Base-by-base conservation (phyloP, 768 basidiomycete genomes). In the Auriscalpium microsporum region DNA sequence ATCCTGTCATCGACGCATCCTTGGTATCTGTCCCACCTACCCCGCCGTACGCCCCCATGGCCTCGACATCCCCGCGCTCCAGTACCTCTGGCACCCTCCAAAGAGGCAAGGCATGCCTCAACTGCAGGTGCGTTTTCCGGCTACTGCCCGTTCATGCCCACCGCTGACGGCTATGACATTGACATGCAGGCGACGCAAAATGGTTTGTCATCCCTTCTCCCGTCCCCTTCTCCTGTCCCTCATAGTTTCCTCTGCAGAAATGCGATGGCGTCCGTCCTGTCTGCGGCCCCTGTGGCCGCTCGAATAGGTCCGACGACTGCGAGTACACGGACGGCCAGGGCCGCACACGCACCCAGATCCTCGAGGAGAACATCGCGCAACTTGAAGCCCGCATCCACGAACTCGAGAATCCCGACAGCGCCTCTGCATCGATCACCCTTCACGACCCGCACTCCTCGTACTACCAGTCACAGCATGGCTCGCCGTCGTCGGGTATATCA, bases 301-400 rank as follows among this genome's bases (percentile, higher is more conserved):
- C 79, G 40, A 79, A 81, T 37, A 79, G 82, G 54, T 74, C 75
- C 38, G 83, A 84, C 48, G 81, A 81, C n/a, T 86, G 84, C 65
- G 83, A 86, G 68, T 86, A 84, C 65, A 73, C 79, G 5, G 84
- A 86, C 61, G 80, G 80, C 4, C 78, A 76, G 48, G 75, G 73
- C 52, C 75, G 82, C 56, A 78, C 83, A 23, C 72, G 82, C 55
- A 84, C 80, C 3, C 73, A 81, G 62, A 74, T 73, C 16, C 66
- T 86, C 28, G 82, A 84, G 64, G 83, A 85, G 36, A 78, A 78
- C 2, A 71, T 85, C 33, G 71, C 74, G 1, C 73, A 79, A 33
- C 68, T 86, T 51, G 77, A 77, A 65, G 75, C 80, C 40, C 75
- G 83, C 42, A 67, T 86, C 48, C 42, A 61, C 1, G 63, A 64